Percentiles rank a stretch among this genome's conserved stretches.
Conservation (phyloP, 1,284 basidiomycete genomes). For the Moniliella sp. region DNA sequence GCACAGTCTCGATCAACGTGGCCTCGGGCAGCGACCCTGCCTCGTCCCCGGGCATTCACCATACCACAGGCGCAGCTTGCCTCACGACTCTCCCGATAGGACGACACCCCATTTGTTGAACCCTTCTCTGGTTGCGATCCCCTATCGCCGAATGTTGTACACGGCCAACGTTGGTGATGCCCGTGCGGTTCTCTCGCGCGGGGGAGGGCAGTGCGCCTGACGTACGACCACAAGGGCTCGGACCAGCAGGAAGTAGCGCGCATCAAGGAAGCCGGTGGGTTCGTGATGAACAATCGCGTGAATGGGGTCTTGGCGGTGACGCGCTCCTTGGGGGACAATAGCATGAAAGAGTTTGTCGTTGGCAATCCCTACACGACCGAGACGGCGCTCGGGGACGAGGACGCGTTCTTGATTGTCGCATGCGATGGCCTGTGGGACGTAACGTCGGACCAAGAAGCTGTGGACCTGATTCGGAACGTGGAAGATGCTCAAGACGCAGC, state of each 20-base stretch:
- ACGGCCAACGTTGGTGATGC: constrained; percentile 91
- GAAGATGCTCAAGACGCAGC: constrained; percentile 65
- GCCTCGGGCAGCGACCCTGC: too few relatives aligned
- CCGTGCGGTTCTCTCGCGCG: constrained; percentile 72
- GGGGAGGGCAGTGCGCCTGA: constrained; percentile 65
- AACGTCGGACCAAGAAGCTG: constrained; percentile 64
- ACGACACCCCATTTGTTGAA: too few relatives aligned
- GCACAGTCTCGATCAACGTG: too few relatives aligned
- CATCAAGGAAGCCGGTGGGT: constrained; percentile 89
- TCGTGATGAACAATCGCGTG: constrained; percentile 92
- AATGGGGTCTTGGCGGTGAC: constrained; percentile 90
- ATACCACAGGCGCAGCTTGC: too few relatives aligned
- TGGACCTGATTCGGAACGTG: constrained; percentile 56
- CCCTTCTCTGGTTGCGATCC: too few relatives aligned
- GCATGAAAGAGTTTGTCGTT: constrained; percentile 98
- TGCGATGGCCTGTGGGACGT: constrained; percentile 68
- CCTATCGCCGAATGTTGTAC: constrained; percentile 65
- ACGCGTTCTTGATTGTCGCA: constrained; percentile 83
- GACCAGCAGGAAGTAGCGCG: constrained; percentile 95
- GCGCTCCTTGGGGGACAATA: constrained; percentile 77
- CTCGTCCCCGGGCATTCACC: too few relatives aligned
- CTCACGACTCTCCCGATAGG: too few relatives aligned
- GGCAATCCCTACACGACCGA: constrained; percentile 94
- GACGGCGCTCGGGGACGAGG: constrained; percentile 69
- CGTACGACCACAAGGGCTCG: constrained; percentile 95